phyloP scores from a whole-genome alignment of 495 filamentous ascomycete species.

The Endocarpon pusillum region DNA sequence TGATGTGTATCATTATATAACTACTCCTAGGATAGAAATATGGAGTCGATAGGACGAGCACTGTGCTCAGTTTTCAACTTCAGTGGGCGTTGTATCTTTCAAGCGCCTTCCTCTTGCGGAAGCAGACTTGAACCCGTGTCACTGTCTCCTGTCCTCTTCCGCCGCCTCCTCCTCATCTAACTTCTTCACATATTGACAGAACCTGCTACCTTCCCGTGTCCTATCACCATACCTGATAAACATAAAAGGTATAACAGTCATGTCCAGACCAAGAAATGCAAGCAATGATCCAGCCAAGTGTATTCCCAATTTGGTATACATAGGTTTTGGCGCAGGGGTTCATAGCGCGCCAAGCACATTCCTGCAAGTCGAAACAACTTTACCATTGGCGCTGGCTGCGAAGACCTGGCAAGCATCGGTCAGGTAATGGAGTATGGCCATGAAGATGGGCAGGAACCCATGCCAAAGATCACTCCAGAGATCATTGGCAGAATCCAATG shows the following conservation, averaged over 20 bases:
- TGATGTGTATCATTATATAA: too few relatives aligned
- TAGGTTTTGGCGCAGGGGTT: slow-evolving; percentile 23
- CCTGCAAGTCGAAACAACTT: slow-evolving; percentile 35
- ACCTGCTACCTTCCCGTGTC: slow-evolving; percentile 13
- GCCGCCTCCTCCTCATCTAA: background rate
- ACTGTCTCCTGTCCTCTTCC: background rate
- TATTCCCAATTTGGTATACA: slow-evolving; percentile 26
- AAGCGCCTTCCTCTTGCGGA: too few relatives aligned
- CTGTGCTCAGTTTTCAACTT: too few relatives aligned
- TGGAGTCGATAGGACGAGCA: too few relatives aligned
- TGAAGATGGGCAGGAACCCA: slow-evolving; percentile 37
- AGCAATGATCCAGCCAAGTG: slow-evolving; percentile 30
- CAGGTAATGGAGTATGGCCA: slow-evolving; percentile 48
- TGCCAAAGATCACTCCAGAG: slow-evolving; percentile 46
- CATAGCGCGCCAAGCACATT: slow-evolving; percentile 42
- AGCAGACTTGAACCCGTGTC: background rate
- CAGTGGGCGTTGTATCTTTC: too few relatives aligned
- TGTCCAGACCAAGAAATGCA: slow-evolving; percentile 27
- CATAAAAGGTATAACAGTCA: slow-evolving; percentile 21
- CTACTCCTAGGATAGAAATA: too few relatives aligned
- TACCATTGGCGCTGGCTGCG: slow-evolving; percentile 54
- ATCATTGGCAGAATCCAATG: slow-evolving; percentile 54
- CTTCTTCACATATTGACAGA: slow-evolving; percentile 5
- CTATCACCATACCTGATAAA: slow-evolving; percentile 25
- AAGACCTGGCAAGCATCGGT: slow-evolving; percentile 49